Evolutionary conservation across 1,284 basidiomycete species (phyloP).

Genomic region (Phellopilus nigrolimitatus): DNA sequence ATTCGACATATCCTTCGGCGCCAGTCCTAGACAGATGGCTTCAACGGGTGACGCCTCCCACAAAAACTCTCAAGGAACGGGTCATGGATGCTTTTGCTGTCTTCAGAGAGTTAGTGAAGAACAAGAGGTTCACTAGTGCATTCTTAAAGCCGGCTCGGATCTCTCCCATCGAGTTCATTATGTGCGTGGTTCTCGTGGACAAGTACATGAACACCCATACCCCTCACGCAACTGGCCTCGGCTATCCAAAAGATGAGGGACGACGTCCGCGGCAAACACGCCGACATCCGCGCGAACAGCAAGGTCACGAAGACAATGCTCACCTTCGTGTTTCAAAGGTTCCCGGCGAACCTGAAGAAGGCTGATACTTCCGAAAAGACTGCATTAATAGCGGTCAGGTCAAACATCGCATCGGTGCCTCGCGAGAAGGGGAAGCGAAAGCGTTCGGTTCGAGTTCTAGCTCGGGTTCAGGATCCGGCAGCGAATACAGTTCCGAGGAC

Average conservation of each 20-base stretch:
- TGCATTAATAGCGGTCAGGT: not conserved
- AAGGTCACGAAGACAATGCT: slow-evolving; percentile 51
- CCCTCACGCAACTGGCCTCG: slow-evolving; percentile 40
- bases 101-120: slow-evolving; percentile 49
- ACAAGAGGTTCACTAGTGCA: slow-evolving; percentile 33
- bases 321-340: slow-evolving; percentile 38
- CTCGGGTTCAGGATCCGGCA: not conserved
- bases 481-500: slow-evolving; percentile 8
- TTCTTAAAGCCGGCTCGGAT: slow-evolving; percentile 51
- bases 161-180: slow-evolving; percentile 71
- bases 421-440: slow-evolving; percentile 7
- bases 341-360: slow-evolving; percentile 8
- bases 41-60: slow-evolving; percentile 38
- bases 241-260: slow-evolving; percentile 51
- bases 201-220: slow-evolving; percentile 46
- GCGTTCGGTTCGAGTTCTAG: not conserved
- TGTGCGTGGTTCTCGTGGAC: slow-evolving; percentile 37
- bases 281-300: slow-evolving; percentile 57
- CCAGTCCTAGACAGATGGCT: slow-evolving; percentile 58
- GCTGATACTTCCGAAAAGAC: slow-evolving; percentile 3
- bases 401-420: not conserved
- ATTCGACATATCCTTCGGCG: slow-evolving; percentile 45
- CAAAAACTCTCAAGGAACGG: slow-evolving; percentile 40
- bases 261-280: slow-evolving; percentile 46
- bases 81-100: slow-evolving; percentile 47